Base-by-base conservation (phyloP, 192 early-diverging fungal genomes). In the Gonapodya sp. region DNA sequence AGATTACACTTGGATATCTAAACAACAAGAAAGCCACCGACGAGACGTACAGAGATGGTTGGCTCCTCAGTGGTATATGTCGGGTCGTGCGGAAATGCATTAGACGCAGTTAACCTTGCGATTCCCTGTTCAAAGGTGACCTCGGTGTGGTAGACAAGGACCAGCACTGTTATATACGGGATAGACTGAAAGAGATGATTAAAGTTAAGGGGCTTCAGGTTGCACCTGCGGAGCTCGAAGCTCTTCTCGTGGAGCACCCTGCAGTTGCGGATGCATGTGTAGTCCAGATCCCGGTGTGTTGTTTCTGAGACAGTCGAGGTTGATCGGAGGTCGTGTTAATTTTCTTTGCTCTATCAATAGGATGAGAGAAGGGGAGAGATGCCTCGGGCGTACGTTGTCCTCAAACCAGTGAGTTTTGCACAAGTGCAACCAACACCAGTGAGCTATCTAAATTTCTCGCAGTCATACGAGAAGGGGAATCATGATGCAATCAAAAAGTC, bases 121-220 rank as follows among this genome's bases (percentile, higher is more conserved):
- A 31, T 2, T 16, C 34, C 31, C 75, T 77, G 8, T 14, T 8
- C 8, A 77, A 94, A 1, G 93, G 93, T 33, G 97, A 98, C 82
- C 85, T 98, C 35, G 95, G 89, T 0, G 78, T 88, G n/a, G 84
- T 92, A 8, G 92, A 95, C 82, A 85, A 85, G 35, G 77, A 90
- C 0, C 93, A 92, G 1, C 83, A 90, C 83, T 92, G 90, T 82
- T 91, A 86, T 79, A 89, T 94, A 33, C 88, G 93, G 18, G 93
- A 93, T 82, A 92, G 96, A 30, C 82, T 93, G 34, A 98, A 96
- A 88, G 94, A 96, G 82, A 86, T 96, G 2, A 97, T 96, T 85
- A 97, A 98, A 73, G 31, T 31, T n/a, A 81, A 24, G 35, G 91
- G 93, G 0, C 88, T 91, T 86, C 18, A 77, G 30, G 75, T 77